A percentile compares a stretch with the other conserved stretches of the same genome.
Conservation (phyloP, 1,284 basidiomycete genomes). For the Malassezia vespertilionis region DNA sequence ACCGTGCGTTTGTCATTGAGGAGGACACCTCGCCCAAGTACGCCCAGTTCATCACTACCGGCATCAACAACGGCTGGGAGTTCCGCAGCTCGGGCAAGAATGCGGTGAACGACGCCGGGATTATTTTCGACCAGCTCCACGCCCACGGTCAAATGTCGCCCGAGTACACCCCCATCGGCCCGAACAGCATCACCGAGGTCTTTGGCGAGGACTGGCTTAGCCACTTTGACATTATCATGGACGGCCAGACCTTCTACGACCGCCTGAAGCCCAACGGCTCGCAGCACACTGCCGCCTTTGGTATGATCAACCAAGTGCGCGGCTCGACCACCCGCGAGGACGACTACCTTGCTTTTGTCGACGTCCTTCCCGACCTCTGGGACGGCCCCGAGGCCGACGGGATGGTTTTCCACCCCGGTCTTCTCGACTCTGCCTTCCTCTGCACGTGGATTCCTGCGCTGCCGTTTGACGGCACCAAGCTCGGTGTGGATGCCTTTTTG, state of each 20-base stretch:
- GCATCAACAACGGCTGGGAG: conserved; percentile 17
- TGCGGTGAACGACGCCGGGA: conserved; percentile 12
- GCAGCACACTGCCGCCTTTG: conserved; percentile 17
- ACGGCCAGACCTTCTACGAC: conserved; percentile 17
- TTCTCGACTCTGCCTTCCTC: conserved; percentile 19
- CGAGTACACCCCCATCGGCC: conserved; percentile 12
- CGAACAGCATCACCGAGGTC: conserved; percentile 12
- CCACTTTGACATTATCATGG: conserved; percentile 21
- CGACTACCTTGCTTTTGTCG: conserved; percentile 18
- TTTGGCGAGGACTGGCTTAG: conserved; percentile 16
- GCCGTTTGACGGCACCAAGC: conserved; percentile 16
- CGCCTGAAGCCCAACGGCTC: conserved; percentile 17
- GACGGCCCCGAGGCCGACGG: conserved; percentile 4
- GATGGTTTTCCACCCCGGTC: conserved; percentile 20
- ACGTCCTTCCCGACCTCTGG: conserved; percentile 18
- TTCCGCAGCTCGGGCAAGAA: conserved; percentile 18
- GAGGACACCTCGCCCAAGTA: conserved; percentile 18
- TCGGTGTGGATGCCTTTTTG: conserved; percentile 17
- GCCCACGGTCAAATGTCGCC: conserved; percentile 14
- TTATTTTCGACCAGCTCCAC: conserved; percentile 17
- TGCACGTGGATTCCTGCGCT: conserved; percentile 19
- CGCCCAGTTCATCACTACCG: conserved; percentile 13
- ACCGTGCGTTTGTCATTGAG: conserved; percentile 17
- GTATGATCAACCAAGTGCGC: conserved; percentile 18
- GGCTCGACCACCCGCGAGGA: conserved; percentile 18